Evolutionary conservation across 73 alveolate species (phyloP), one percentile per base, ranked within the genome.

Genomic region (Paramecium tetraurelia): DNA sequence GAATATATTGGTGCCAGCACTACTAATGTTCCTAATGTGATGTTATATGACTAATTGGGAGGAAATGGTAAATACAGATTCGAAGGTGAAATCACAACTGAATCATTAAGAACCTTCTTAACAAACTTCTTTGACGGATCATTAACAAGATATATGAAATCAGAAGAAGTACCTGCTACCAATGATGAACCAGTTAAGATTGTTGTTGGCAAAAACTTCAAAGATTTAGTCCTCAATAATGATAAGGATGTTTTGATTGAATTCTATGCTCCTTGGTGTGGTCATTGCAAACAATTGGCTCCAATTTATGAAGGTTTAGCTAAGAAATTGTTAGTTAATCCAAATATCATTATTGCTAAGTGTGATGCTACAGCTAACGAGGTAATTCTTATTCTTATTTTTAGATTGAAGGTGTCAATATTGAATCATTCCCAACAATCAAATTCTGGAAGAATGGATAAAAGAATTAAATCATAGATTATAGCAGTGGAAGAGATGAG

Each of bases 241-340:
- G 97, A 95, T 87, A 85, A 93, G 58, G 99, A 98, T 93, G 99
- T 97, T 89, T 95, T 98, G 85, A 97, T 98, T 68, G 98, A 98
- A 95, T 98, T 96, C 94, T 98, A 98, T 93, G 99, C 99, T 59
- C 99, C 99, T 59, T 97, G 98, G 98, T 98, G 99, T 93, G 99
- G 99, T 48, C 99, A 98, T 96, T 98, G 99, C 97, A 97, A 98
- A 89, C 85, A 97, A 63, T 96, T 98, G 59, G 99, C 98, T 24
- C 99, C 99, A 38, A 97, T 95, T 92, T 98, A 95, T 93, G 98
- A 96, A 29, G 96, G 95, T 70, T 95, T 97, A 46, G 99, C 99
- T 63, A 85, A 86, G 69, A 96, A 96, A 72, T 86, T 97, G 77
- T 95, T 58, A 18, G 96, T 94, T 48, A 90, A 92, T 72, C 53